Evolutionary conservation across 345 rosid species (phyloP), one percentile per base, ranked within the genome.

Genomic region (Combretum micranthum): DNA sequence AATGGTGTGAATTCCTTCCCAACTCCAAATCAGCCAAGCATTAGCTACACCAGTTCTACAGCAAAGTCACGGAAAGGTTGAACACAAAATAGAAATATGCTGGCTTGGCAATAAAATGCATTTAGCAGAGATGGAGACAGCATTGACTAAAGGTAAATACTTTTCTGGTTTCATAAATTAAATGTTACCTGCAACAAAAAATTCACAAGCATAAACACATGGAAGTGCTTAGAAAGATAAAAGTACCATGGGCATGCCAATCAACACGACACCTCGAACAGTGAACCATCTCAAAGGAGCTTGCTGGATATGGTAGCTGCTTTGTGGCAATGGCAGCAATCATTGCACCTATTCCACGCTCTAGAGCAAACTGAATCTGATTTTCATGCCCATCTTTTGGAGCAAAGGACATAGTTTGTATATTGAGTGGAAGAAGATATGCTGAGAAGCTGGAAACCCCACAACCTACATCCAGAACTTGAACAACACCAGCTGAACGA

Each of bases 371-470:
- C 65, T 89, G 97, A 77, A 93, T 93, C 81, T 93, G 99, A 69
- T 89, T 93, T 59, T 93, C 99, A 77, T 85, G 92, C 53, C 87
- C 71, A 76, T 89, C 97, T 72, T 82, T 87, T 32, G 99, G 97
- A 63, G 97, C 99, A 77, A 93, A 86, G 4, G 99, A 93, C 92
- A 89, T 83, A 17, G 96, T 89, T 59, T 82, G 91, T 75, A 93
- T 85, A 72, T 80, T 79, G 53, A 83, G 72, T 20, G 94, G 72
- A 73, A 93, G 78, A 62, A 93, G 96, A 75, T 83, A 93, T 56
- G 97, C 97, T 15, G 97, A 81, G 67, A 93, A 93, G 80, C 96
- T 89, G 20, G 96, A 97, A 68, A 93, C 99, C 20, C 99, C 99
- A 71, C 97, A 93, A 50, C 99, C 99, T 76, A 89, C 87, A 55